Percentiles rank a stretch among this genome's conserved stretches.
Evolutionary conservation across 805 yeast genomes (phyloP).

Genomic region (Sugiyamaella americana): DNA sequence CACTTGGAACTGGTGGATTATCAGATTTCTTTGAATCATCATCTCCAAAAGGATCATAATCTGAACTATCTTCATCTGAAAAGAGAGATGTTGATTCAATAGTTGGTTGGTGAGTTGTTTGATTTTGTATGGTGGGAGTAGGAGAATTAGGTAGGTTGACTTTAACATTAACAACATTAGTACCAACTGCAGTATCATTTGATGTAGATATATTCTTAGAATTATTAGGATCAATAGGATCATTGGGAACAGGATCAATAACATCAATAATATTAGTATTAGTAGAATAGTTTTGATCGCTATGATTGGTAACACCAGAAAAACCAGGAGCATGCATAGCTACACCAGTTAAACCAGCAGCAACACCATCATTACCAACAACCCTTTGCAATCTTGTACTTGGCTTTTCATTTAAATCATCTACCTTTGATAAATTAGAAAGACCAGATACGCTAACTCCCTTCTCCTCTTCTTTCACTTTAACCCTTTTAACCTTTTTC

Average conservation of each 20-base stretch:
- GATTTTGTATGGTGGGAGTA: background rate
- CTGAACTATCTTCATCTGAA: background rate
- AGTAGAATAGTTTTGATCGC: background rate
- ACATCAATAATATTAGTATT: background rate
- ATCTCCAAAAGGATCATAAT: background rate
- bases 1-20: background rate
- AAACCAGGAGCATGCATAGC: background rate
- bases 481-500: background rate
- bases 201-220: background rate
- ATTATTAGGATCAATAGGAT: background rate
- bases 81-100: background rate
- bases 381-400: background rate
- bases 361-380: background rate
- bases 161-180: too few relatives aligned
- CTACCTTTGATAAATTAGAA: background rate
- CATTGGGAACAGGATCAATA: background rate
- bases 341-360: background rate
- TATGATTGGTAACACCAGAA: background rate
- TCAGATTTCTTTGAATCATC: background rate
- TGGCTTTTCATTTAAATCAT: background rate
- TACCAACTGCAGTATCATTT: too few relatives aligned
- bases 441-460: too few relatives aligned
- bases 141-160: background rate
- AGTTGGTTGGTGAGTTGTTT: background rate
- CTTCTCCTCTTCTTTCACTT: background rate